Conservation (phyloP, 106 monocot genomes). For the Dendrobium catenatum region DNA sequence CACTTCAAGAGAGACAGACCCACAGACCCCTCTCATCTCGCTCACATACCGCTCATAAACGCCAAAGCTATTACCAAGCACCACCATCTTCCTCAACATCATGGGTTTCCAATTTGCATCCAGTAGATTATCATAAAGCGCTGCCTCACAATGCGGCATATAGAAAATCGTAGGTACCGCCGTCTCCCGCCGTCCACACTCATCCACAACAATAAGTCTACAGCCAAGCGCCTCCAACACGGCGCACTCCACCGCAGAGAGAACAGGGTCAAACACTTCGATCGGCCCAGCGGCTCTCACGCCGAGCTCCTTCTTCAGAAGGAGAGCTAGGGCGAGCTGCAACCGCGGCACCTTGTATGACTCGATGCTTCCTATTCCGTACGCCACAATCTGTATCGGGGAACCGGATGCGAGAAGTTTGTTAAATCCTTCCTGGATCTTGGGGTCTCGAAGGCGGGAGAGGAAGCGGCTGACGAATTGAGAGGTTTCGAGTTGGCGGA, state of each 20-base stretch:
- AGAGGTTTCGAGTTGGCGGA: constrained; percentile 35
- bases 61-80: constrained; percentile 83
- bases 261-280: constrained; percentile 78
- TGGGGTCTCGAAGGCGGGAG: constrained; percentile 23
- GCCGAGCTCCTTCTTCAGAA: constrained; percentile 38
- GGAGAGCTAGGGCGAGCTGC: constrained; percentile 65
- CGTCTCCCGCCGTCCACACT: constrained; percentile 46
- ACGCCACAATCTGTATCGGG: constrained; percentile 36
- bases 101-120: constrained; percentile 45
- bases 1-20: constrained; percentile 20
- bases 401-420: not conserved
- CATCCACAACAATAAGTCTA: constrained; percentile 32
- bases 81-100: constrained; percentile 38
- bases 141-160: constrained; percentile 91
- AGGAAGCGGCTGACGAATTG: constrained; percentile 45
- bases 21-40: constrained; percentile 9
- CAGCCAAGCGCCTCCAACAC: constrained; percentile 41
- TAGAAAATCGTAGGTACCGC: constrained; percentile 64
- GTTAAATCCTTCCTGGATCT: constrained; percentile 19
- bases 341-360: constrained; percentile 51
- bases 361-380: constrained; percentile 83
- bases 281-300: constrained; percentile 8
- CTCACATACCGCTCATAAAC: constrained; percentile 33
- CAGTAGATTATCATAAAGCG: constrained; percentile 64
- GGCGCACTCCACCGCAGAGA: constrained; percentile 60